phyloP scores from a whole-genome alignment of 179 eudicot species.

The Beta corolliflora region DNA sequence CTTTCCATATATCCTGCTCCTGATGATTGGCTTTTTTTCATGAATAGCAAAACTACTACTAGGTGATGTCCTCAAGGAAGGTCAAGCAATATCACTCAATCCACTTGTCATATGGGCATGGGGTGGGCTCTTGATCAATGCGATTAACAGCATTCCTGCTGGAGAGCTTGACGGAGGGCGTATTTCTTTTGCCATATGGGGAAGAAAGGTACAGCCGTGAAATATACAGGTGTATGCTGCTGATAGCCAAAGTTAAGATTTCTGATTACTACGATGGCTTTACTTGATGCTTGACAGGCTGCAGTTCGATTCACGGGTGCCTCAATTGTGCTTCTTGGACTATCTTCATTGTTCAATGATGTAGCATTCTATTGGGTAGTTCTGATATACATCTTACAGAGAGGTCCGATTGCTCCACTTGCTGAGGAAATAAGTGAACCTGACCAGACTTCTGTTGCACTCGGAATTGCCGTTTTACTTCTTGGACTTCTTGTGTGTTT shows the following conservation, averaged over 20 bases:
- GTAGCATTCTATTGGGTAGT: conserved; percentile 98
- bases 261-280: not conserved
- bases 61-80: conserved; percentile 94
- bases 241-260: not conserved
- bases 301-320: conserved; percentile 64
- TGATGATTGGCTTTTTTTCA: conserved; percentile 6
- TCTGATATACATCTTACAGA: conserved; percentile 83
- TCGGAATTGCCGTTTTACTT: conserved; percentile 71
- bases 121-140: conserved; percentile 99
- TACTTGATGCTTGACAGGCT: conserved; percentile 52
- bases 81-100: conserved; percentile 78
- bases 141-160: conserved; percentile 96
- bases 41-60: conserved; percentile 76
- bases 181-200: conserved; percentile 90
- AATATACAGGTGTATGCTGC: not conserved
- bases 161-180: conserved; percentile 99
- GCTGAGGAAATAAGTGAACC: conserved; percentile 89
- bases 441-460: conserved; percentile 58
- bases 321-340: conserved; percentile 79
- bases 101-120: conserved; percentile 96
- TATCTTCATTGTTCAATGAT: conserved; percentile 77
- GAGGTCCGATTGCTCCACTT: conserved; percentile 89
- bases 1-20: conserved; percentile 9
- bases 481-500: conserved; percentile 83
- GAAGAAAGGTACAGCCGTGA: conserved; percentile 67